Evolutionary conservation across 1,284 basidiomycete genomes (phyloP), one percentile per base, ranked within the genome.

Genomic region (Cryptococcus jaspeensis): DNA sequence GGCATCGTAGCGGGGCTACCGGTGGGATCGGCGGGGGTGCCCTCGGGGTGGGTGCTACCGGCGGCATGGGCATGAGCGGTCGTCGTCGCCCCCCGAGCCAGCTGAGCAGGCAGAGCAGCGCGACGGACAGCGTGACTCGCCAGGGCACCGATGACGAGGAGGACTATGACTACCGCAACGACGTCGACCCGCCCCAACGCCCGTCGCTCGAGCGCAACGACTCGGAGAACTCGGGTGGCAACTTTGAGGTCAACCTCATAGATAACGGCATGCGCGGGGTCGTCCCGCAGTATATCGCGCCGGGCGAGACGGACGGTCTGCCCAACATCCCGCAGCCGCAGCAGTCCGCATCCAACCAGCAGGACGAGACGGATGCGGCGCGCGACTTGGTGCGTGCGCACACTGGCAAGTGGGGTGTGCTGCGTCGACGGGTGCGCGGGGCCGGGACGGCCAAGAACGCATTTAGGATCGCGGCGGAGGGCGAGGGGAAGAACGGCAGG

Each of bases 251-350:
- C 23, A 28, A 48, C 16, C 39, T 70, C 5, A 56, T 70, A n/a
- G 68, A 69, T 45, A 62, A 65, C 8, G 66, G 63, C n/a, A 65
- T 70, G 43, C 62, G 65, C 23, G 64, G 67, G 9, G 65, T 67
- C 42, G 60, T 71, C 2, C 45, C 58, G 20, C 73, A 74, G 20
- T 79, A 72, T 52, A 75, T 80, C 48, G 75, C 74, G 32, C 73
- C 75, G 1, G 75, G 74, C 25, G 80, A 81, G 64, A 75, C 71
- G 40, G 79, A 79, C 53, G 80, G 80, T 2, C 56, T 81, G 45
- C 80, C 79, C 0, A 70, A 67, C 15, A 54, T 74, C 4, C 65
- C 69, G 8, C 57, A 64, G 5, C 58, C 58, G 55, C 57, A 64
- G 5, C 58, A 59, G 55, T 59, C 28, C 55, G 59, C 58, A 0